Base-by-base conservation (phyloP, 805 yeast species). In the Candida alai region DNA sequence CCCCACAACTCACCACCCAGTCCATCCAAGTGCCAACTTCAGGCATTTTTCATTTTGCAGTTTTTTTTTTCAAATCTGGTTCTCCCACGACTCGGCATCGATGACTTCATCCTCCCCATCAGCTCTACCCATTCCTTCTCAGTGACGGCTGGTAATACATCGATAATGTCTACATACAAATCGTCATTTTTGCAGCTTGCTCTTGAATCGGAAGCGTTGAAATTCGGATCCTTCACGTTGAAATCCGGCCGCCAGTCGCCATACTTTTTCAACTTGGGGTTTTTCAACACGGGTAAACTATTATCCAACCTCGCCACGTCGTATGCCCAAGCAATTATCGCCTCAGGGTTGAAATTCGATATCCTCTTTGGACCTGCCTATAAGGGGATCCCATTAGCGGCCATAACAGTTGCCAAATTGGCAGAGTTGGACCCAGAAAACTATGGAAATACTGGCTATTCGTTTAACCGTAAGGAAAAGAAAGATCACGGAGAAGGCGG, bases 401-500 rank as follows among this genome's bases (percentile, higher is more conserved):
- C 97, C 4, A 74, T 90, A 42, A 87, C 96, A 11, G 87, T 84
- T 39, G 90, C 93, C 39, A 90, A 93, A 60, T 71, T 93, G 41
- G 93, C 90, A 23, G 97, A 93, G 63, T 69, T 88, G 46, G 93
- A 86, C 39, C 86, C 87, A n/a, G 76, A 74, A 37, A 80, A 81
- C 52, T 88, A 77, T 53, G 78, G 76, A 33, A 58, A 77, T 40
- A 67, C 86, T 31, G 87, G 86, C 29, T 93, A 89, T 58, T 79
- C 97, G n/a, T 90, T 87, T 72, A 90, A 90, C 72, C 80, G 98
- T 61, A 93, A 90, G 65, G 96, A 88, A 62, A 83, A 84, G 69
- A 90, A 90, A 65, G 96, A 89, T 56, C 98, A 90, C 56, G 98
- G 98, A 37, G 98, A 90, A 66, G 98, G 97, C 47, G 98, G 98